These are phyloP conservation scores for Passalora sequoiae DNA, from an alignment of 2,329 filamentous ascomycete species.

Conservation along the genomic window DNA sequence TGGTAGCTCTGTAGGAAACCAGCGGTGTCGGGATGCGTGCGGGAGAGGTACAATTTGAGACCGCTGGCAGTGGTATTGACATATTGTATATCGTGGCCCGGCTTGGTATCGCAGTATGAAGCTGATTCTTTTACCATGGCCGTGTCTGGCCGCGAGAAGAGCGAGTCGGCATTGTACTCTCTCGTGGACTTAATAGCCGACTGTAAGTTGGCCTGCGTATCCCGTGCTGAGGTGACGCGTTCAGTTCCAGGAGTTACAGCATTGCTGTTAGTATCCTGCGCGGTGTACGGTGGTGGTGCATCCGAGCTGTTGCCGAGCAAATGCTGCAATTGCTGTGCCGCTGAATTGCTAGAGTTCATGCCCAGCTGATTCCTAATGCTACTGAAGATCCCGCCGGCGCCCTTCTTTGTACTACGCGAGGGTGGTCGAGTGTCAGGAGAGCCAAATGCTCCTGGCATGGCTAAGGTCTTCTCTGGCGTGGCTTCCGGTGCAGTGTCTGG, in stretches of 20 bases:
- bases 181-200: conserved; percentile 75
- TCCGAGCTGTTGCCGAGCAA: conserved; percentile 22
- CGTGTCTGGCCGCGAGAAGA: conserved; percentile 70
- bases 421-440: conserved; percentile 49
- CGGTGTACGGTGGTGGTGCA: conserved; percentile 33
- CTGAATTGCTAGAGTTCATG: conserved; percentile 40
- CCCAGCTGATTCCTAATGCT: conserved; percentile 55
- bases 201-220: conserved; percentile 63
- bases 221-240: conserved; percentile 40
- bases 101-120: conserved; percentile 77
- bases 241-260: conserved; percentile 28
- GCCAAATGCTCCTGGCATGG: conserved; percentile 72
- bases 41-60: conserved; percentile 68
- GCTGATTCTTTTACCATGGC: conserved; percentile 69
- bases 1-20: conserved; percentile 59
- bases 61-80: conserved; percentile 64
- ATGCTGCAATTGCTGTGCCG: conserved; percentile 34
- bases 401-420: conserved; percentile 37
- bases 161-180: conserved; percentile 63
- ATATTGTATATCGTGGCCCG: conserved; percentile 67
- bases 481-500: neutral
- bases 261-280: conserved; percentile 21
- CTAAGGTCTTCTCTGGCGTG: conserved; percentile 26
- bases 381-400: conserved; percentile 57
- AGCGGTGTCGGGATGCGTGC: conserved; percentile 46